phyloP scores from a whole-genome alignment of 768 basidiomycete genomes.

The Naematelia encephala region DNA sequence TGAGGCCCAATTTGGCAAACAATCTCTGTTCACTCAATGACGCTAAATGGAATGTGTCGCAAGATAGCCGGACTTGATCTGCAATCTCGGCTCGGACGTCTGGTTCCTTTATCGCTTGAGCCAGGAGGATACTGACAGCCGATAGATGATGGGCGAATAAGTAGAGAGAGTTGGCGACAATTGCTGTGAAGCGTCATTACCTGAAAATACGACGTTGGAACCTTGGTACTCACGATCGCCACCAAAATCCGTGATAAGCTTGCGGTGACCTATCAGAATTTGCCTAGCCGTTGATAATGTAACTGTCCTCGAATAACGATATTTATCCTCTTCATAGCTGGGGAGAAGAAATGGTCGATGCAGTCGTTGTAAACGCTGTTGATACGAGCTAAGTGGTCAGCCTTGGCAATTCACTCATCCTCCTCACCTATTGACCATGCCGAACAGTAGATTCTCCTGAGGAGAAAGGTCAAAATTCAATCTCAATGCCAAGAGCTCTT shows the following conservation, averaged over 20 bases:
- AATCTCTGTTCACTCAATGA: too few relatives aligned
- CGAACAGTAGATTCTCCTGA: neutral
- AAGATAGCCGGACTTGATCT: neutral
- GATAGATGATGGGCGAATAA: constrained; percentile 1
- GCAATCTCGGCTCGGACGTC: neutral
- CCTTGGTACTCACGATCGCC: neutral
- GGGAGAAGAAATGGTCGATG: constrained; percentile 1
- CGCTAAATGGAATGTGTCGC: neutral
- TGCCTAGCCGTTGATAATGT: neutral
- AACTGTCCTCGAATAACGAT: neutral
- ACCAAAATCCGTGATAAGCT: neutral
- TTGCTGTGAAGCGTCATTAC: neutral
- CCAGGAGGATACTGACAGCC: neutral
- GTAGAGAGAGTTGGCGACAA: neutral
- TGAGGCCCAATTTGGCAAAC: neutral
- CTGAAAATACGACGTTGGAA: neutral
- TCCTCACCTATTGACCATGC: neutral
- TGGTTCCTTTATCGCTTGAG: neutral
- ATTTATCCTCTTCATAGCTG: neutral
- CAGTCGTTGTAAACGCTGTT: neutral
- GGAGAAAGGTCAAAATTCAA: neutral
- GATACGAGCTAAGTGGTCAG: neutral
- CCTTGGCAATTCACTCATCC: neutral
- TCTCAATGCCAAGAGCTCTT: neutral
- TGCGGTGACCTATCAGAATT: neutral